Evolutionary conservation across 306 rosid genomes (phyloP), one percentile per base, ranked within the genome.

Genomic region (Cajanus cajan): DNA sequence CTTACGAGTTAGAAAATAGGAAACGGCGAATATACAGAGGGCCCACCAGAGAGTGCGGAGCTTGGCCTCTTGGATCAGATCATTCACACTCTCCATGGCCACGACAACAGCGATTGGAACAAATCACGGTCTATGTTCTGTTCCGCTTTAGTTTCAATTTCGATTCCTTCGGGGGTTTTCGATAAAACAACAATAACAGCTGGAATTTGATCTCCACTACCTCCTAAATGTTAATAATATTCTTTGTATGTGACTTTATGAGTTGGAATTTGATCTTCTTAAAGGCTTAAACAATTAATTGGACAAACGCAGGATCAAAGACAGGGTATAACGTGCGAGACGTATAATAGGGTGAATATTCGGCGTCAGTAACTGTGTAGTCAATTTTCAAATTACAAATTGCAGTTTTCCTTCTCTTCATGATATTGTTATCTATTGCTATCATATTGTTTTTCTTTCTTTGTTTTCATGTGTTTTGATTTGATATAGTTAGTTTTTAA

Each of bases 11-110:
- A 96, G 73, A 78, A 96, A 89, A 85, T 91, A 91, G 5, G 99
- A 83, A 82, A 93, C 86, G 68, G 82, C 87, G 82, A 96, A 93
- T 68, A 91, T 83, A 83, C 87, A 93, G 70, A 96, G 83, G 34
- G 90, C 87, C 99, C 99, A 96, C 97, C 98, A 96, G 18, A 91
- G 90, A 64, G 90, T 68, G 59, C 99, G 97, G 44, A 91, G 83
- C 81, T 93, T 89, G 76, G 85, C 84, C 79, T 96, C 98, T 25
- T 93, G 88, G 73, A 96, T 89, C 87, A 96, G 89, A 91, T 91
- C 98, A 74, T 82, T 78, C 1, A 96, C 24, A 70, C 90, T 89
- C 84, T 83, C 89, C 83, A 89, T 89, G 40, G 85, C 72, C 86
- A 16, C 13, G 7, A 11, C 18, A 48, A 37, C 43, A 55, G 5